Base-by-base conservation (phyloP, 805 yeast genomes). In the Lipomyces starkeyi region DNA sequence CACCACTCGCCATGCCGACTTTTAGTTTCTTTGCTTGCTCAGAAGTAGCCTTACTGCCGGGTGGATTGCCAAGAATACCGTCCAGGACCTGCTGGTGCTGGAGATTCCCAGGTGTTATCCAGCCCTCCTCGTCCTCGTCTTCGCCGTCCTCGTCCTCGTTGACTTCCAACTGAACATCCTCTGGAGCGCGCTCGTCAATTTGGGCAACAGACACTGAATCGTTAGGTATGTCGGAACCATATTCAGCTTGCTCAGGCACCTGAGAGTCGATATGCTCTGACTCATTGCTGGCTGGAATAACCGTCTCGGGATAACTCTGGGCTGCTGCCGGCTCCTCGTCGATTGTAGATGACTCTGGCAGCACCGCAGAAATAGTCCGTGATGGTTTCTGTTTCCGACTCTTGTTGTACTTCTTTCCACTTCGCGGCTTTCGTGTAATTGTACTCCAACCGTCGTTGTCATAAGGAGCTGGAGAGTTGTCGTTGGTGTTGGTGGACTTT, bases 61-160 rank as follows among this genome's bases (percentile, higher is more conserved):
- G 58, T 11, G 59, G 58, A 56, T 27, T 52, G 3, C 59, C 72
- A 13, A 68, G 20, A 2, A 68, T 68, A 74, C 83, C 85, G 74
- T 91, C 94, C 76, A 87, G 67, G 22, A 88, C 53, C 87, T 77
- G 83, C 63, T 86, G 87, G 73, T 89, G 91, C 54, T 85, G 82
- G 40, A 95, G 79, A 74, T 93, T 95, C 2, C 91, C 97, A 2
- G 95, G 90, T 0, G 97, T 91, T 73, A 95, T 95, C 99, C 99
- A 95, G 54, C 86, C 90, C 53, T 88, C 91, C 64, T 87, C 93
- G 70, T 91, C 97, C 54, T 91, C 93, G 65, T 90, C 94, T 58
- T 88, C 88, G 37, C 83, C 85, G 25, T 84, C 90, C 57, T 56
- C 64, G 34, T 32, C 65, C 59, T 40, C 59, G 17, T 35, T 54